Percentiles rank a stretch among this genome's conserved stretches.
Evolutionary conservation across 2,329 filamentous ascomycete genomes (phyloP).

Genomic region (Aspergillus sp.): DNA sequence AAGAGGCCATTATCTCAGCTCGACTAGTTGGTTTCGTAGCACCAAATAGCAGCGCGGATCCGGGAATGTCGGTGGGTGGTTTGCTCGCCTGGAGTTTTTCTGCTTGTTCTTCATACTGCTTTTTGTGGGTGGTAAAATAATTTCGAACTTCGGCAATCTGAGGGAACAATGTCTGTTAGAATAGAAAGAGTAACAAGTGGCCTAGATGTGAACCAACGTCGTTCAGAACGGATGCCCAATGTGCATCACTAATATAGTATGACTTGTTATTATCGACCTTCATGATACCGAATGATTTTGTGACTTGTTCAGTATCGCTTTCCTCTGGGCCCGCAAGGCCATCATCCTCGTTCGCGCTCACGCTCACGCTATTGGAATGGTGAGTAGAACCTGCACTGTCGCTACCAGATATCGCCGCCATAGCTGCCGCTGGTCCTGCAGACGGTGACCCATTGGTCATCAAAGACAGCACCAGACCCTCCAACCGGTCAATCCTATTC

Average conservation of each 20-base stretch:
- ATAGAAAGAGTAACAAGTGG: conserved; percentile 3
- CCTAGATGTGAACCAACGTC: conserved; percentile 45
- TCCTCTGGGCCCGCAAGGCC: conserved; percentile 51
- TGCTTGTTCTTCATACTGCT: conserved; percentile 77
- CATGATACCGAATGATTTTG: conserved; percentile 70
- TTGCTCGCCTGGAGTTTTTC: conserved; percentile 67
- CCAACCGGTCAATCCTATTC: conserved; percentile 90
- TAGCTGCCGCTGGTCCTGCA: conserved; percentile 53
- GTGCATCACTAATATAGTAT: conserved; percentile 73
- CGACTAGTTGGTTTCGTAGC: conserved; percentile 63
- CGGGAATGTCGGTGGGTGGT: conserved; percentile 47
- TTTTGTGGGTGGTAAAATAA: conserved; percentile 79
- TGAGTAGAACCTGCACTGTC: conserved; percentile 33
- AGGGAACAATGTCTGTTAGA: not conserved
- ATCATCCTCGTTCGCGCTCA: conserved; percentile 48
- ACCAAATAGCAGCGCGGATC: conserved; percentile 73
- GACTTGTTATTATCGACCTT: conserved; percentile 75
- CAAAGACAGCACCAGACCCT: conserved; percentile 82
- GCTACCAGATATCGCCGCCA: conserved; percentile 47
- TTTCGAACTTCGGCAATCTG: conserved; percentile 87
- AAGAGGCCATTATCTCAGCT: conserved; percentile 67
- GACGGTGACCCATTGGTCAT: conserved; percentile 80
- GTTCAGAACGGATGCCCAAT: conserved; percentile 73
- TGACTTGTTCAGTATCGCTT: conserved; percentile 64
- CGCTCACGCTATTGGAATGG: conserved; percentile 29